Conservation (phyloP, 2,329 filamentous ascomycete species). For the Mariannaea sp. region DNA sequence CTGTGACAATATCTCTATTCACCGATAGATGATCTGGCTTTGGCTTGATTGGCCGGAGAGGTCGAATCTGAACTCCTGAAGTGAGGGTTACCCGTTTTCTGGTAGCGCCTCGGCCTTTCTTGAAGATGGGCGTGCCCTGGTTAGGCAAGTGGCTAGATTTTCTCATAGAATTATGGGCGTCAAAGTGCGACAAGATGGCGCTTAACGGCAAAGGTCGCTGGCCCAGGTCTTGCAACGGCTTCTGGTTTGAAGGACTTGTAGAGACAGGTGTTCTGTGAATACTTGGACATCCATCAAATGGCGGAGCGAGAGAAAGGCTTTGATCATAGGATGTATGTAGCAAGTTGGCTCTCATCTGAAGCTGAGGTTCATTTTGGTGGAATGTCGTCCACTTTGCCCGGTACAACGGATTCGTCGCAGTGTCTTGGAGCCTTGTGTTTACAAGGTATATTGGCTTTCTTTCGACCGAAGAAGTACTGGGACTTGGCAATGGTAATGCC, state of each 20-base stretch:
- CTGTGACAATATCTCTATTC: background rate
- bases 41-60: no score
- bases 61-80: no score
- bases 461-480: no score
- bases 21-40: background rate
- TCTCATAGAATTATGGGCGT: background rate
- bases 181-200: background rate
- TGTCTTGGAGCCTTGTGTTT: no score
- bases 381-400: no score
- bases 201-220: background rate
- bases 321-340: background rate
- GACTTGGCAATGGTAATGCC: no score
- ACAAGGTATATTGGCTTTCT: no score
- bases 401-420: no score
- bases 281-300: background rate
- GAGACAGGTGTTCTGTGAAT: background rate
- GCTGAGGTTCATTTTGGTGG: background rate
- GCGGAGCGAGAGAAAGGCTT: background rate
- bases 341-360: background rate
- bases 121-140: background rate
- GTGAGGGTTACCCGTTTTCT: no score
- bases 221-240: background rate
- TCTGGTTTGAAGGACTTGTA: background rate
- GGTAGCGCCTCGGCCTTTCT: background rate
- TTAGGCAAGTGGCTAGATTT: background rate